Conservation (phyloP, 805 yeast genomes). For the Zygotorulaspora danielsina region DNA sequence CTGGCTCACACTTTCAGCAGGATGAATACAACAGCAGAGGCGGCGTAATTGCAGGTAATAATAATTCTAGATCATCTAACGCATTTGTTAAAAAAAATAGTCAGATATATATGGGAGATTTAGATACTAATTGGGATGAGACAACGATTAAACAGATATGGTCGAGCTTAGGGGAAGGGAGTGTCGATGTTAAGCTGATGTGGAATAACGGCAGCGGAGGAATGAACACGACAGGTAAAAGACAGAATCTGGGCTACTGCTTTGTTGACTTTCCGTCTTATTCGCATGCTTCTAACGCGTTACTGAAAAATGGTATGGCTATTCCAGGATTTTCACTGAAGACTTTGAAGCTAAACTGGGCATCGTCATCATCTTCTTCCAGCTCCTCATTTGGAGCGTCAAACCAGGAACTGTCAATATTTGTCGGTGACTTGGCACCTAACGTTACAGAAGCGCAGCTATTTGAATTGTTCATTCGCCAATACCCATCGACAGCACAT, state of each 20-base stretch:
- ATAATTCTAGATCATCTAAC: constrained; percentile 1
- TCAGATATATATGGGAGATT: constrained; percentile 83
- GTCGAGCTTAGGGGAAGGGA: constrained; percentile 60
- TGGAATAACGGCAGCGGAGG: constrained; percentile 48
- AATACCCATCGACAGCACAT: constrained; percentile 68
- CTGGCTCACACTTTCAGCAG: constrained; percentile 1
- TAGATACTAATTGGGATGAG: constrained; percentile 84
- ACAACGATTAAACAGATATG: constrained; percentile 60
- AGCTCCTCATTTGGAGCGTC: constrained; percentile 8
- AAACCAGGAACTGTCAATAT: constrained; percentile 56
- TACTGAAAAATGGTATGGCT: constrained; percentile 60
- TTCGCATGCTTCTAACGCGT: constrained; percentile 60
- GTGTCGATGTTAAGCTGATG: constrained; percentile 62
- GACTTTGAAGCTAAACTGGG: constrained; percentile 73
- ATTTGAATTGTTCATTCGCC: constrained; percentile 59
- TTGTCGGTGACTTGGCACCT: constrained; percentile 80
- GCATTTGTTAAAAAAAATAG: constrained; percentile 10
- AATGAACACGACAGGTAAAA: constrained; percentile 24
- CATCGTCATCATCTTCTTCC: constrained; percentile 38
- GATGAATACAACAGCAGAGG: constrained; percentile 6
- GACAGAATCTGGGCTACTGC: constrained; percentile 67
- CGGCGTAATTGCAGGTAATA: constrained; percentile 1
- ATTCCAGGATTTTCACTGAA: constrained; percentile 57
- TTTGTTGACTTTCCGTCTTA: constrained; percentile 68
- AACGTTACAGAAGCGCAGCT: constrained; percentile 66